Evolutionary conservation across 108 stramenopile genomes (phyloP).

Genomic region (Mayamaea pseudoterrestris): DNA sequence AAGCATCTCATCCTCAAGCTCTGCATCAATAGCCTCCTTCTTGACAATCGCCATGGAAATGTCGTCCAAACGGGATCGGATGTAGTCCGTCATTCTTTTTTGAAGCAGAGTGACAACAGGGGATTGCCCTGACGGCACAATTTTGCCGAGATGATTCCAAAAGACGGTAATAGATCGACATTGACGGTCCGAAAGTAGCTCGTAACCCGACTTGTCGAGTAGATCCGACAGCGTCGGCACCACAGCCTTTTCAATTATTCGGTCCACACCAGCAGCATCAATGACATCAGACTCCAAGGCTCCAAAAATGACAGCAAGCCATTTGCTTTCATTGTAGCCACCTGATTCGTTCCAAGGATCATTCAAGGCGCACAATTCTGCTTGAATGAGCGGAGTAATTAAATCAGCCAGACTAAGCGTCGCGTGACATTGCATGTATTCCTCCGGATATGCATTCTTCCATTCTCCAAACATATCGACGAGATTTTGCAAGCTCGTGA

Average conservation of each 20-base stretch:
- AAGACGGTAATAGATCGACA: slow-evolving; percentile 2
- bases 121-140: not conserved
- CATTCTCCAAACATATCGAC: slow-evolving; percentile 38
- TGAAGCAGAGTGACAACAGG: not conserved
- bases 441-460: slow-evolving; percentile 37
- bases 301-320: not conserved
- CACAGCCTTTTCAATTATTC: slow-evolving; percentile 17
- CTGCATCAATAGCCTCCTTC: slow-evolving; percentile 7
- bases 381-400: slow-evolving; percentile 35
- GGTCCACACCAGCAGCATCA: slow-evolving; percentile 4
- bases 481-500: slow-evolving; percentile 29
- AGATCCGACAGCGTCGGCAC: slow-evolving; percentile 11
- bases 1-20: slow-evolving; percentile 4
- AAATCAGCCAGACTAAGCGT: slow-evolving; percentile 53
- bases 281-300: not conserved
- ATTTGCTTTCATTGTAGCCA: not conserved
- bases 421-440: slow-evolving; percentile 61
- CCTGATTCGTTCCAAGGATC: slow-evolving; percentile 4
- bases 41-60: slow-evolving; percentile 32
- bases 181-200: not conserved
- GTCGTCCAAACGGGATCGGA: slow-evolving; percentile 14
- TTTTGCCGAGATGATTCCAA: not conserved
- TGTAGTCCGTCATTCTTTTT: slow-evolving; percentile 1
- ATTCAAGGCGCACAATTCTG: slow-evolving; percentile 31
- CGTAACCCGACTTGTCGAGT: slow-evolving; percentile 3